Base-by-base conservation (phyloP, 306 rosid species). In the Carpinus viminea region DNA sequence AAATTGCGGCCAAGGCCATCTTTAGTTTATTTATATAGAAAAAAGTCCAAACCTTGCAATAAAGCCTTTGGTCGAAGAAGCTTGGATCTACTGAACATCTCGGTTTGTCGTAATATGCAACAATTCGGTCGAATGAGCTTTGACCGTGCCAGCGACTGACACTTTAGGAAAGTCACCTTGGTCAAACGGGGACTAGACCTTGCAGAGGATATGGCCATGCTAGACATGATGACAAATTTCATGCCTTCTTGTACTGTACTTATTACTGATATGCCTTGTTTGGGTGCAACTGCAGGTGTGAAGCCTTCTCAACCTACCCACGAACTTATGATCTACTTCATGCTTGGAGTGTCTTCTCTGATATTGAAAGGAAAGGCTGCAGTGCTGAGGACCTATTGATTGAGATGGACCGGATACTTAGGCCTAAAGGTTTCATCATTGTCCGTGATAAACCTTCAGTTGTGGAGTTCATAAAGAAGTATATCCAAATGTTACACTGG, bases 301-400 rank as follows among this genome's bases (percentile, higher is more conserved):
- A 95, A 84, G 88, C 97, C 72, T 92, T 88, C 82, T 95, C 98
- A 26, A 94, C 97, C 18, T 91, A 94, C 78, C 98, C 98, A 71
- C 96, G 98, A 12, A 92, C 98, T 0, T 94, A 87, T 20, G 98
- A 95, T 84, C 79, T 95, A 38, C 95, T 91, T 75, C 98, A 95
- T 70, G 98, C 96, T 31, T 92, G 89, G 95, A 86, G 88, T 21
- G 78, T 92, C 68, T 91, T 95, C 86, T 95, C 98, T 18, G 90
- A 91, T 77, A 84, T 92, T 69, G 86, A 88, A 79, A 90, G 85
- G 84, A 91, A 88, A 72, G 95, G 84, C 75, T 95, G 98, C 74
- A 91, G 96, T 74, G 82, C 76, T 2, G 91, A 88, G 83, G 98
- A 95, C 87, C 85, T 92, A 47, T 77, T 95, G 86, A 83, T 95